These are phyloP conservation scores for Penicillium macrosclerotiorum DNA, from an alignment of 495 filamentous ascomycete genomes.

Conservation along the genomic window DNA sequence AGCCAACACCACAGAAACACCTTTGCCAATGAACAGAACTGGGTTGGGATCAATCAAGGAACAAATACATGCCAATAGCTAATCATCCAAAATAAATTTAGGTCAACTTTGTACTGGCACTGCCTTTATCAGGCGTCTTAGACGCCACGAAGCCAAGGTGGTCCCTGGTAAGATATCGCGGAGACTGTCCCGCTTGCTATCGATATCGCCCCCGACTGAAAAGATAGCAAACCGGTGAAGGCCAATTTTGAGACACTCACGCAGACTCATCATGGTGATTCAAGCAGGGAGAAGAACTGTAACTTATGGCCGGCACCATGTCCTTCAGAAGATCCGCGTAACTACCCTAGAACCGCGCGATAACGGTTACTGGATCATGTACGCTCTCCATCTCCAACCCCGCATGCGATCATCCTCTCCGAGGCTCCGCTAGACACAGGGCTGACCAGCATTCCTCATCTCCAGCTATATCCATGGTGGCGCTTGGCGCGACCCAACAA, in stretches of 20 bases:
- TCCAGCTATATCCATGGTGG: conserved; percentile 83
- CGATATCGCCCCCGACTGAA: conserved; percentile 5
- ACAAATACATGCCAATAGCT: too few relatives aligned
- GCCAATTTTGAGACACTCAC: too few relatives aligned
- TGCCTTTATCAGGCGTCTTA: too few relatives aligned
- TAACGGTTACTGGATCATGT: conserved; percentile 50
- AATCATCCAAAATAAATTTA: too few relatives aligned
- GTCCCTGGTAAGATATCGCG: neutral
- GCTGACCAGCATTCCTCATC: conserved; percentile 1
- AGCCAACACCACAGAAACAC: too few relatives aligned
- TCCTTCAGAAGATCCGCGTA: conserved; percentile 34
- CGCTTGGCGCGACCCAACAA: conserved; percentile 77
- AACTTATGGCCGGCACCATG: conserved; percentile 28
- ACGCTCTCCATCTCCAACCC: conserved; percentile 4
- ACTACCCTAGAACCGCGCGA: conserved; percentile 20
- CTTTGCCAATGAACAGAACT: too few relatives aligned
- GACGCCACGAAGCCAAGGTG: too few relatives aligned
- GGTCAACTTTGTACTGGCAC: too few relatives aligned
- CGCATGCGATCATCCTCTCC: neutral
- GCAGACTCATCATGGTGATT: conserved; percentile 9
- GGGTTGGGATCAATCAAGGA: too few relatives aligned
- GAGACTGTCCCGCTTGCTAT: conserved; percentile 12
- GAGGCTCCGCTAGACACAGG: too few relatives aligned
- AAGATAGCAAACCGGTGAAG: conserved; percentile 6
- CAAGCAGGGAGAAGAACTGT: conserved; percentile 21